Percentiles rank a stretch among this genome's conserved stretches.
Evolutionary conservation across 495 filamentous ascomycete species (phyloP).

Genomic region (Trypethelium eluteriae): DNA sequence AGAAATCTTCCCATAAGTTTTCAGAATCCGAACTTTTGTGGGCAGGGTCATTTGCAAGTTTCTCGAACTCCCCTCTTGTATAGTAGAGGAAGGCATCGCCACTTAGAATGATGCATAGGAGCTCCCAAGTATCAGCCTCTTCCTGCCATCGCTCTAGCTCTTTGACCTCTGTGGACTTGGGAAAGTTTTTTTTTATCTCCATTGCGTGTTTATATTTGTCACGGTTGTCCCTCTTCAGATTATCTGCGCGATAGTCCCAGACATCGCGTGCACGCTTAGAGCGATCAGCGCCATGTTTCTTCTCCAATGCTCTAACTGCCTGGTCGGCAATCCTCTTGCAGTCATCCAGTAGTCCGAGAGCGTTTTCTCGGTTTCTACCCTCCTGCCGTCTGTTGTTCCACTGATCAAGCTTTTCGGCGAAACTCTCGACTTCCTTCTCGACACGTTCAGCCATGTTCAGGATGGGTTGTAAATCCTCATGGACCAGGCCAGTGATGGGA

Average conservation of each 20-base stretch:
- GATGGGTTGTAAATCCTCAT: slow-evolving; percentile 21
- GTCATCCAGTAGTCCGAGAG: slow-evolving; percentile 15
- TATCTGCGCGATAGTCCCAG: neutral
- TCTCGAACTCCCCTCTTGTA: slow-evolving; percentile 17
- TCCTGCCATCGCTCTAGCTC: slow-evolving; percentile 58
- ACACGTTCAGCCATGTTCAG: slow-evolving; percentile 27
- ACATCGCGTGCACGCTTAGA: neutral
- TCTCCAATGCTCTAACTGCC: slow-evolving; percentile 33
- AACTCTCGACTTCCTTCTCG: slow-evolving; percentile 26
- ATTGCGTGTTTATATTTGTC: neutral
- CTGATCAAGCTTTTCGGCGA: slow-evolving; percentile 24
- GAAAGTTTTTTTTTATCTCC: slow-evolving; percentile 6
- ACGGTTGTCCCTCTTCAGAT: neutral
- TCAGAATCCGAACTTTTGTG: slow-evolving; percentile 55
- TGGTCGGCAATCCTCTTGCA: slow-evolving; percentile 28
- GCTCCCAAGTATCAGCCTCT: slow-evolving; percentile 81
- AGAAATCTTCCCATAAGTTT: slow-evolving; percentile 57
- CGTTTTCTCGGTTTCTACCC: slow-evolving; percentile 9
- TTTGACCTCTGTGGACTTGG: slow-evolving; percentile 28
- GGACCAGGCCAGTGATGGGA: slow-evolving; percentile 7
- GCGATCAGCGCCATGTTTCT: slow-evolving; percentile 29
- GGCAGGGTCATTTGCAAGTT: slow-evolving; percentile 24
- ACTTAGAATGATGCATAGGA: slow-evolving; percentile 59
- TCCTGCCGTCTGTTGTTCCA: slow-evolving; percentile 16
- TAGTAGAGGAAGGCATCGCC: slow-evolving; percentile 37